Base-by-base conservation (phyloP, 108 stramenopile genomes). In the Bacterosira constricta region DNA sequence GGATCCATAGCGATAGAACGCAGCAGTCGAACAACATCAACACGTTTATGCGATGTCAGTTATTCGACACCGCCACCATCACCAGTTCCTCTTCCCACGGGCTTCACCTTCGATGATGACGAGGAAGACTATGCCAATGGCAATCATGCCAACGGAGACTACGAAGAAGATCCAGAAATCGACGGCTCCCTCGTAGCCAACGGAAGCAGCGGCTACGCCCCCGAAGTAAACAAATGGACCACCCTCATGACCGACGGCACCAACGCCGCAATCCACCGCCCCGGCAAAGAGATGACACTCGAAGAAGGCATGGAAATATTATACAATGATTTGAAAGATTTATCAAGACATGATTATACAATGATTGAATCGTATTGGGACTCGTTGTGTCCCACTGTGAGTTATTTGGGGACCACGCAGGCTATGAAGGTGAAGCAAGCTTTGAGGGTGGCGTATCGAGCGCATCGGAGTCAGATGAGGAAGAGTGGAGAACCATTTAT, bases 401-500 rank as follows among this genome's bases (percentile, higher is more conserved):
- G 78, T 1, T 90, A 92, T 69, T 65, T 92, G 45, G 88, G 88
- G 26, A 88, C 86, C 13, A 63, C 75, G 6, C 39, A 59, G 4
- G 79, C 65, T 1, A 77, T 57, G 10, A 87, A 87, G 63, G 65
- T 92, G 12, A 85, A 90, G 54, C 81, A 88, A 69, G 94, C 94
- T 1, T 66, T 95, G 26, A 56, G 79, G 9, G 87, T 95, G 30
- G 94, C 94, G 6, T 95, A 95, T 61, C 72, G 88, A 8, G 95
- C 96, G 12, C 97, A 98, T 82, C 88, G 84, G 42, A 86, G 89
- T 10, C 97, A 98, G 74, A 83, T 84, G 80, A 74, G 97, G 20
- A 96, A 96, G 70, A 87, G 85, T 32, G 97, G 97, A 1, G 96
- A 97, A 61, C 97, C 96, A 10, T 98, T 90, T 61, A 95, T 98